phyloP scores from a whole-genome alignment of 2,329 filamentous ascomycete species.

The Monosporascus ibericus region DNA sequence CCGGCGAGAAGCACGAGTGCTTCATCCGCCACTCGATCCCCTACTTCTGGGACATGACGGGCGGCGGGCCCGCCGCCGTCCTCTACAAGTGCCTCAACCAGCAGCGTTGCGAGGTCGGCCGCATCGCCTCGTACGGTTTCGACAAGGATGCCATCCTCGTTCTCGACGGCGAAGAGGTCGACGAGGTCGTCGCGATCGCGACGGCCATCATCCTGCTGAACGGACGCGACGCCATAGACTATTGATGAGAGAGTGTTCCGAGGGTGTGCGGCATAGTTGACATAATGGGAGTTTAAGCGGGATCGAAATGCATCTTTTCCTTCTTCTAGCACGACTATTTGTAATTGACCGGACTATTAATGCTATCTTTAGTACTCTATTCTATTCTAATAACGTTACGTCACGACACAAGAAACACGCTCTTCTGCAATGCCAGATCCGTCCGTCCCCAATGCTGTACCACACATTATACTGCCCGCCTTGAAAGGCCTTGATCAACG shows the following conservation, averaged over 20 bases:
- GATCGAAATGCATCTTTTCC: neutral
- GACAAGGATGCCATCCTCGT: slow-evolving; percentile 26
- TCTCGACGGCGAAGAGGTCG: slow-evolving; percentile 23
- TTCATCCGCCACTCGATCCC: slow-evolving; percentile 26
- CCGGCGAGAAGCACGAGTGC: slow-evolving; percentile 24
- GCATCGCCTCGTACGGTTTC: slow-evolving; percentile 24
- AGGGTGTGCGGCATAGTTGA: neutral
- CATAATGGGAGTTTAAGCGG: neutral
- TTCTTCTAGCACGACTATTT: too few species aligned
- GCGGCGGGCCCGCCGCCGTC: slow-evolving; percentile 18
- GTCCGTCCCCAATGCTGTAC: too few species aligned
- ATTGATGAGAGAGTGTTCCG: slow-evolving; percentile 7
- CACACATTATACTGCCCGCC: neutral
- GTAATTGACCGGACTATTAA: too few species aligned
- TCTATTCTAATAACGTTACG: too few species aligned
- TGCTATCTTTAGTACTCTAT: too few species aligned
- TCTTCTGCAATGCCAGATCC: too few species aligned
- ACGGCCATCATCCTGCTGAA: slow-evolving; percentile 27
- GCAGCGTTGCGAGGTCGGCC: slow-evolving; percentile 25
- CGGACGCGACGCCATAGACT: slow-evolving; percentile 27
- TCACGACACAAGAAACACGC: too few species aligned
- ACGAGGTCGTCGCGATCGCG: slow-evolving; percentile 24
- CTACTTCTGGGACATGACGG: slow-evolving; percentile 30
- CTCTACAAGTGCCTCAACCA: slow-evolving; percentile 30
- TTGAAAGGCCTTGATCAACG: too few species aligned